These are phyloP conservation scores for Eucalyptus erythrocorys DNA, from an alignment of 345 rosid species.

Conservation along the genomic window DNA sequence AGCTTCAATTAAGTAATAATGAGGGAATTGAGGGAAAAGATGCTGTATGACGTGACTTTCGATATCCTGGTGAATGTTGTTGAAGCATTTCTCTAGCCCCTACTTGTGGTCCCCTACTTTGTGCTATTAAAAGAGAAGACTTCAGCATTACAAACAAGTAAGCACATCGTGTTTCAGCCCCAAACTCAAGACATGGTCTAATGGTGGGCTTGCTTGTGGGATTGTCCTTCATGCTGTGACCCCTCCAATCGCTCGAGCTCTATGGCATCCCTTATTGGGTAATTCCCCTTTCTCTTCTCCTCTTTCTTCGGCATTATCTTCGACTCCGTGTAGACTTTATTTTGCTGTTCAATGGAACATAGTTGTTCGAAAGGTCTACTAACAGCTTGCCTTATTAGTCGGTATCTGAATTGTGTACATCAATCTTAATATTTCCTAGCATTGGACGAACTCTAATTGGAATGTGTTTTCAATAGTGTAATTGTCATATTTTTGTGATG, in stretches of 20 bases:
- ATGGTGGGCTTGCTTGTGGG: conserved; percentile 45
- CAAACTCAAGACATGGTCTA: neutral
- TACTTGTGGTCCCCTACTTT: no score
- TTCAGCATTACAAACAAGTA: neutral
- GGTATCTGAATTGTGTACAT: neutral
- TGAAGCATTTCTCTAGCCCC: conserved; percentile 18
- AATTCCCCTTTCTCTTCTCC: neutral
- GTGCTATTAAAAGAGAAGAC: no score
- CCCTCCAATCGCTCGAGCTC: conserved; percentile 53
- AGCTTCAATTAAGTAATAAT: conserved; percentile 80
- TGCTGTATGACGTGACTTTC: conserved; percentile 89
- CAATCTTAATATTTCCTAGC: neutral
- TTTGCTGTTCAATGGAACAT: neutral
- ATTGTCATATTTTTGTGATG: conserved; percentile 42
- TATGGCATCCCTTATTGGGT: conserved; percentile 70
- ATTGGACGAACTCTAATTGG: neutral
- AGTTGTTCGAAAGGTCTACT: neutral
- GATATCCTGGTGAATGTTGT: conserved; percentile 83
- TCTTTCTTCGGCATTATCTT: neutral
- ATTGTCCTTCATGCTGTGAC: conserved; percentile 43
- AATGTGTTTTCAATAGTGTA: neutral
- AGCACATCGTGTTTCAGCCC: neutral
- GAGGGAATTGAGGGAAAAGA: conserved; percentile 93
- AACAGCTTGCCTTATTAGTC: neutral
- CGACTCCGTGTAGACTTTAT: neutral